phyloP scores from a whole-genome alignment of 2,329 filamentous ascomycete species.

The Calonectria pteridis region DNA sequence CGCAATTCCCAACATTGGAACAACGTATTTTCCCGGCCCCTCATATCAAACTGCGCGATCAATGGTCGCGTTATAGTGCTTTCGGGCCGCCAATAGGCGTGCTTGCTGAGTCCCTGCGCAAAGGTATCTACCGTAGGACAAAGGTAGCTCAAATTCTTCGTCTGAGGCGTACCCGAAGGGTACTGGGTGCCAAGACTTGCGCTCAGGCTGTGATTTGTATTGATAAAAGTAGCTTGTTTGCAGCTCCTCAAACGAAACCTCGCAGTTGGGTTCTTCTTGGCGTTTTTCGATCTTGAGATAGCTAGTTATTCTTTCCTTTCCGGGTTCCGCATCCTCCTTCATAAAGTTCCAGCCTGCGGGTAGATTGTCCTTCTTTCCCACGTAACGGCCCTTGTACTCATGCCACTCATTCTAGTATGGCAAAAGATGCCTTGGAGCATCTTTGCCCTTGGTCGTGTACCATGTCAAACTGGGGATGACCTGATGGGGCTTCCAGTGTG shows the following conservation, averaged over 20 bases:
- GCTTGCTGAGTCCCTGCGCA: conserved; percentile 13
- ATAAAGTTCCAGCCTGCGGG: conserved; percentile 1
- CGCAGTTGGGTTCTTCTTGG: conserved; percentile 4
- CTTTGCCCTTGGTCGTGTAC: conserved; percentile 1
- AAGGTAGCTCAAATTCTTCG: not conserved
- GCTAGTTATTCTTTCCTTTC: not conserved
- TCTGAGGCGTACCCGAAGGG: not conserved
- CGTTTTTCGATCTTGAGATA: not conserved
- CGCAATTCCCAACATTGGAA: conserved; percentile 16
- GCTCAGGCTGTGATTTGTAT: not conserved
- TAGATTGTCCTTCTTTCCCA: conserved; percentile 11
- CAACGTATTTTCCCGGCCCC: not conserved
- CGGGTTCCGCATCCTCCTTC: not conserved
- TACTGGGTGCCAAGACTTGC: conserved; percentile 14
- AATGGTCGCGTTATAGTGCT: not conserved
- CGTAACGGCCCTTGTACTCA: conserved; percentile 16
- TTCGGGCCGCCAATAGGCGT: not conserved
- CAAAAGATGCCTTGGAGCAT: not conserved
- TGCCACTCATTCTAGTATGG: conserved; percentile 25
- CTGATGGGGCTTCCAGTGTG: conserved; percentile 17
- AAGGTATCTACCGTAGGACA: conserved; percentile 15
- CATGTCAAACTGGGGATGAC: conserved; percentile 21
- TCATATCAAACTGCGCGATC: not conserved
- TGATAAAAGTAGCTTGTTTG: conserved; percentile 22
- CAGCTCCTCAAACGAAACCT: conserved; percentile 6